These are phyloP conservation scores for Lanmaoa rubissima DNA, from an alignment of 768 basidiomycete species.

Conservation along the genomic window DNA sequence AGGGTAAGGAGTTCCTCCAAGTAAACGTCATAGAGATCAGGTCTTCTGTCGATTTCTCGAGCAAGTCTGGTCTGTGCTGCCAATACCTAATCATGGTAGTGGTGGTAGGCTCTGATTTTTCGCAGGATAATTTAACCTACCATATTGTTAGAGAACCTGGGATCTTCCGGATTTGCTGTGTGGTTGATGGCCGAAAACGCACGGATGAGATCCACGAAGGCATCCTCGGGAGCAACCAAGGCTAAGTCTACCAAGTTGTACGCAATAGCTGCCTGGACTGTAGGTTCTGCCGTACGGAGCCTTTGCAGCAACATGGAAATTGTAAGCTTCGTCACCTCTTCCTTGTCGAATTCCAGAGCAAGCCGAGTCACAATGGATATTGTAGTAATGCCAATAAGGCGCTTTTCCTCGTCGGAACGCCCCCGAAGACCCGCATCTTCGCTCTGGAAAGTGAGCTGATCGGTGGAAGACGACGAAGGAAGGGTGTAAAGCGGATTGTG, in stretches of 20 bases:
- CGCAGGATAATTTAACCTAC: constrained; percentile 36
- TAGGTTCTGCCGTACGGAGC: constrained; percentile 78
- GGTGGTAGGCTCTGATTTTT: not conserved
- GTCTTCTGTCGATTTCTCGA: constrained; percentile 67
- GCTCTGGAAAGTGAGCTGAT: constrained; percentile 52
- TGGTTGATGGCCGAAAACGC: constrained; percentile 84
- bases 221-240: constrained; percentile 67
- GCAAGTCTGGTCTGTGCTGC: constrained; percentile 91
- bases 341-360: constrained; percentile 80
- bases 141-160: constrained; percentile 87
- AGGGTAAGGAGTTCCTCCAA: constrained; percentile 81
- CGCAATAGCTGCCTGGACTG: constrained; percentile 88
- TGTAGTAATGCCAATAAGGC: constrained; percentile 83
- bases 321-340: constrained; percentile 87
- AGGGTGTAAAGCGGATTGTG: constrained; percentile 40
- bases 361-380: constrained; percentile 88
- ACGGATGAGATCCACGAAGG: constrained; percentile 81
- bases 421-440: constrained; percentile 63
- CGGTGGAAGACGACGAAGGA: constrained; percentile 34
- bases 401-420: constrained; percentile 80
- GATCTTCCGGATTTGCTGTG: constrained; percentile 85
- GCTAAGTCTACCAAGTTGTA: constrained; percentile 91
- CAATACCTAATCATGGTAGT: constrained; percentile 53
- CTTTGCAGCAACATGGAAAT: constrained; percentile 92
- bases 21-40: constrained; percentile 78